These are phyloP conservation scores for Nicotiana attenuata DNA, from an alignment of 257 asterid genomes.

Conservation along the genomic window DNA sequence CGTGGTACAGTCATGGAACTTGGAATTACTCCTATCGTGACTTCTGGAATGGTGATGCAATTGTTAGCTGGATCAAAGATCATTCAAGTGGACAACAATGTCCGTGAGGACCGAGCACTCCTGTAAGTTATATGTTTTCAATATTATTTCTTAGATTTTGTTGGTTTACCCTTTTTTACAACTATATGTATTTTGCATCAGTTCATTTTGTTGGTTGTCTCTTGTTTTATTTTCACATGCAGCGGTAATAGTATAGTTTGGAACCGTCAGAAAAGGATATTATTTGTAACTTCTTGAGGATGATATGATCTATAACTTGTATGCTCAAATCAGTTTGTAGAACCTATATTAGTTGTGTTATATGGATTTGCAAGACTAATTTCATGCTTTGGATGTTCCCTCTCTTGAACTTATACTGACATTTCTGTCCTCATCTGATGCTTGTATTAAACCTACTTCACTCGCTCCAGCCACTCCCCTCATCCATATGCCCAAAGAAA, in stretches of 20 bases:
- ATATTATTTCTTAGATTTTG: neutral
- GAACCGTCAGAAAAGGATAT: neutral
- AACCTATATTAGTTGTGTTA: neutral
- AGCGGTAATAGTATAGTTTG: neutral
- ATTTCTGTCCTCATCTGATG: neutral
- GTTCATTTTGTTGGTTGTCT: neutral
- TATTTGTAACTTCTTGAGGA: neutral
- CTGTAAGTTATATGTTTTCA: conserved; percentile 34
- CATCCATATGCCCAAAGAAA: neutral
- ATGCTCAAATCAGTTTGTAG: neutral
- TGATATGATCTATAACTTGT: neutral
- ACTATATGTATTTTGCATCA: neutral
- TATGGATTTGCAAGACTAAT: neutral
- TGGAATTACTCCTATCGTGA: conserved; percentile 70
- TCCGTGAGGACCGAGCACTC: conserved; percentile 67
- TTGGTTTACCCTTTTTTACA: neutral
- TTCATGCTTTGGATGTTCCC: neutral
- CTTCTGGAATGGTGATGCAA: conserved; percentile 66
- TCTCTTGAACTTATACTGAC: neutral
- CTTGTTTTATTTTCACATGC: neutral
- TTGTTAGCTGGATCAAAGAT: conserved; percentile 65
- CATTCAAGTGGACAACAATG: conserved; percentile 70
- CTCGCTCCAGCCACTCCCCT: neutral
- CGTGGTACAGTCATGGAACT: conserved; percentile 80
- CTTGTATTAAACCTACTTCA: neutral